Conservation (phyloP, 768 basidiomycete species). For the Strobilomyces confusus region DNA sequence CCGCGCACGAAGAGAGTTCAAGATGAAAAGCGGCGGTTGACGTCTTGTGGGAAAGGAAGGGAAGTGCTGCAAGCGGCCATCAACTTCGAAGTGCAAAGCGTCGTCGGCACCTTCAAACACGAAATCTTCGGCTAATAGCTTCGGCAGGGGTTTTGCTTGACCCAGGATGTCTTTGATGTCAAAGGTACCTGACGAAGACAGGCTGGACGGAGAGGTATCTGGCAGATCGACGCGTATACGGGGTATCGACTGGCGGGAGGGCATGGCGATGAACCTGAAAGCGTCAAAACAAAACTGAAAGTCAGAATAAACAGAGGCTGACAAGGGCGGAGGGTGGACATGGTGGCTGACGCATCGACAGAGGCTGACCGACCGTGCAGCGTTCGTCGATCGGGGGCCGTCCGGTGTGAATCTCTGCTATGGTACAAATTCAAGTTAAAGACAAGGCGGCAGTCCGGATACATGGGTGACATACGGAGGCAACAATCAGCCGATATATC, state of each 20-base stretch:
- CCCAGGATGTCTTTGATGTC: conserved; percentile 24
- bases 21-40: conserved; percentile 27
- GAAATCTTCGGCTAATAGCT: conserved; percentile 22
- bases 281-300: conserved; percentile 4
- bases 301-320: conserved; percentile 9
- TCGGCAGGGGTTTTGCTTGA: conserved; percentile 10
- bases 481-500: conserved; percentile 11
- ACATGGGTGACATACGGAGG: conserved; percentile 24
- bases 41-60: conserved; percentile 31
- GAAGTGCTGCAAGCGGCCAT: conserved; percentile 17
- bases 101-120: conserved; percentile 14
- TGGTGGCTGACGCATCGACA: conserved; percentile 19
- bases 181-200: conserved; percentile 24
- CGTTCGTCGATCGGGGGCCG: not conserved
- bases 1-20: conserved; percentile 20
- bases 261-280: conserved; percentile 16
- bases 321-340: not conserved
- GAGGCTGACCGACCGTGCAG: conserved; percentile 21
- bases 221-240: conserved; percentile 19
- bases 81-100: conserved; percentile 8
- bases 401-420: conserved; percentile 1
- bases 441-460: conserved; percentile 9
- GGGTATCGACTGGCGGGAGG: conserved; percentile 13
- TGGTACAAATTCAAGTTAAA: conserved; percentile 11
- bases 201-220: conserved; percentile 10